Conservation (phyloP, 495 filamentous ascomycete genomes). For the Oidiodendron maius region DNA sequence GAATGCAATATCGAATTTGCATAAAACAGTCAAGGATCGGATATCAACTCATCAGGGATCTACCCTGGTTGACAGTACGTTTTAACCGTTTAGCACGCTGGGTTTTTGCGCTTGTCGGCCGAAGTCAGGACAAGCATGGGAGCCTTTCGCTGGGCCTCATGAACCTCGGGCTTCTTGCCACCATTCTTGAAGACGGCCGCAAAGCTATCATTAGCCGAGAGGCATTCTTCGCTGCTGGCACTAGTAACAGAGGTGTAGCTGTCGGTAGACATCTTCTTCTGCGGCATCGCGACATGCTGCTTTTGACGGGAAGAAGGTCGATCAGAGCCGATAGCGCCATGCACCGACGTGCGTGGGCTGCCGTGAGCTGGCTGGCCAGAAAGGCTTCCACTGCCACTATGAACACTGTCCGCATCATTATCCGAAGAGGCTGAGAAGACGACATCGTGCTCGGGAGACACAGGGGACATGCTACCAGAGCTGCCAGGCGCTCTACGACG, state of each 20-base stretch:
- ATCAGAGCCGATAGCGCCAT: conserved; percentile 83
- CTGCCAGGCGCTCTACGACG: conserved; percentile 62
- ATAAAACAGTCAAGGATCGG: conserved; percentile 24
- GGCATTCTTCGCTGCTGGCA: conserved; percentile 54
- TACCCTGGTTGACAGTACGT: conserved; percentile 18
- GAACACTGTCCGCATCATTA: conserved; percentile 72
- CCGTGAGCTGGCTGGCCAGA: conserved; percentile 74
- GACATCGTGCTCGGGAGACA: conserved; percentile 76
- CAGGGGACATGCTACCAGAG: conserved; percentile 80
- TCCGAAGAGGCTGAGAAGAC: conserved; percentile 60
- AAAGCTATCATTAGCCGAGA: conserved; percentile 40
- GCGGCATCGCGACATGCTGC: conserved; percentile 54
- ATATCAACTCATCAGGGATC: conserved; percentile 24
- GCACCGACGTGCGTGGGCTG: conserved; percentile 70
- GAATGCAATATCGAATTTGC: conserved; percentile 30
- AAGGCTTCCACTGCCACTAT: conserved; percentile 73
- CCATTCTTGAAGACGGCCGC: conserved; percentile 53
- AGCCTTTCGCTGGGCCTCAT: conserved; percentile 67
- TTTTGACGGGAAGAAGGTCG: conserved; percentile 54
- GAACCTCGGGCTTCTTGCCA: conserved; percentile 37
- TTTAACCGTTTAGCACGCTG: conserved; percentile 41
- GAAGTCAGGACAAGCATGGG: conserved; percentile 82
- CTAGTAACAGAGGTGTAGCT: conserved; percentile 54
- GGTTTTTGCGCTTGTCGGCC: conserved; percentile 86
- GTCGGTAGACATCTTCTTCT: conserved; percentile 36